Base-by-base conservation (phyloP, 768 basidiomycete species). In the Amanita rubescens region DNA sequence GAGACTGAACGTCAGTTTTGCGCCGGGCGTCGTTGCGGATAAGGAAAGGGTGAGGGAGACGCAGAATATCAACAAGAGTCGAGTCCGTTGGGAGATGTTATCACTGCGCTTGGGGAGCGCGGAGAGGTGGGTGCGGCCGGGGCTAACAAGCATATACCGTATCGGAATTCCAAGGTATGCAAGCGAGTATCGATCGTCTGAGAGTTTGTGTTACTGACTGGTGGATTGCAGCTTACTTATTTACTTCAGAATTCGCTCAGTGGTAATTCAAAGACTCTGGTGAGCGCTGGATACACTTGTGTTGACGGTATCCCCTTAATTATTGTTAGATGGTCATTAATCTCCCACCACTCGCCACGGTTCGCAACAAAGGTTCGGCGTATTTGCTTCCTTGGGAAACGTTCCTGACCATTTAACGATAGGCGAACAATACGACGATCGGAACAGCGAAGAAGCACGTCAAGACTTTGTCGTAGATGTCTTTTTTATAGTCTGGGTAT, bases 351-450 rank as follows among this genome's bases (percentile, higher is more conserved):
- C 74, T 95, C 25, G 86, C 86, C 3, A 82, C 81, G 3, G n/a
- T n/a, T n/a, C n/a, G n/a, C n/a, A n/a, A n/a, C n/a, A n/a, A n/a
- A n/a, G n/a, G n/a, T n/a, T n/a, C n/a, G n/a, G n/a, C n/a, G n/a
- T n/a, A n/a, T n/a, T n/a, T n/a, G n/a, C n/a, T n/a, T n/a, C n/a
- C n/a, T n/a, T n/a, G n/a, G n/a, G n/a, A 93, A 95, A 69, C 66
- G 93, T 34, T 37, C 17, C 32, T 58, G 55, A 42, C 57, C 52
- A 57, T 54, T 44, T 53, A 43, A 46, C 54, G 55, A 55, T n/a
- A 94, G 89, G 92, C 94, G 58, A 95, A 94, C 67, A 92, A 88
- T 62, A 95, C 93, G 42, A 86, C 82, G 3, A 81, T 95, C 53
- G 92, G 92, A 3, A 87, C 86, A 3, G 92, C 88, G 41, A 90